Evolutionary conservation across 495 filamentous ascomycete species (phyloP), one percentile per base, ranked within the genome.

Genomic region (Neurospora intermedia): DNA sequence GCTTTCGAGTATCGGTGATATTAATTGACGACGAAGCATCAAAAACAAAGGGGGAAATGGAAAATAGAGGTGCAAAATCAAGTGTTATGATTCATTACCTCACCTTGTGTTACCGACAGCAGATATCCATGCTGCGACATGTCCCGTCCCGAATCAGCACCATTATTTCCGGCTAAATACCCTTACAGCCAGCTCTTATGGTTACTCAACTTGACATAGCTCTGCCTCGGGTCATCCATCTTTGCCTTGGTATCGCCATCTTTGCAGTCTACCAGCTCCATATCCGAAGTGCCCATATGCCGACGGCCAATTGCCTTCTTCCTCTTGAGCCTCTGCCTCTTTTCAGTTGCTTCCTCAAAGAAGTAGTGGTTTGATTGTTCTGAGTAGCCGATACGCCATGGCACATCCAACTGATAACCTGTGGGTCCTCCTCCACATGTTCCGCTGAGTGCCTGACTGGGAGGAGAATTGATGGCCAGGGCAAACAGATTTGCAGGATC

Each of bases 401-500:
- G 83, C 9, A 89, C 87, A 38, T 82, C 81, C 69, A 91, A 80
- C 74, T 91, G 85, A 0, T 76, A 72, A 0, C 82, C 81, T 20
- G 84, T 80, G 0, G 90, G 90, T 0, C 90, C 90, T 43, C 83
- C 86, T 20, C 90, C 91, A 81, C 91, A 92, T n/a, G 83, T 84
- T 4, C 91, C 91, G 3, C 83, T 80, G 27, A 93, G 73, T 15
- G 80, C 76, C 27, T 82, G 71, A 38, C 83, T 87, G 0, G 87
- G 84, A 27, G 92, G 91, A 59, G 87, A 89, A 77, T 93, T 92
- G 40, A 94, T 80, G 2, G 91, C 88, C 1, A 94, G 80, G 1
- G 89, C 80, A 77, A 94, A 94, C 0, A 93, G 80, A 74, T 93
- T 93, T 69, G 87, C 86, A 2, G 91, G 91, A 73, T 94, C 91